phyloP scores from a whole-genome alignment of 352 stramenopile genomes.

The Phytopythium boreale region DNA sequence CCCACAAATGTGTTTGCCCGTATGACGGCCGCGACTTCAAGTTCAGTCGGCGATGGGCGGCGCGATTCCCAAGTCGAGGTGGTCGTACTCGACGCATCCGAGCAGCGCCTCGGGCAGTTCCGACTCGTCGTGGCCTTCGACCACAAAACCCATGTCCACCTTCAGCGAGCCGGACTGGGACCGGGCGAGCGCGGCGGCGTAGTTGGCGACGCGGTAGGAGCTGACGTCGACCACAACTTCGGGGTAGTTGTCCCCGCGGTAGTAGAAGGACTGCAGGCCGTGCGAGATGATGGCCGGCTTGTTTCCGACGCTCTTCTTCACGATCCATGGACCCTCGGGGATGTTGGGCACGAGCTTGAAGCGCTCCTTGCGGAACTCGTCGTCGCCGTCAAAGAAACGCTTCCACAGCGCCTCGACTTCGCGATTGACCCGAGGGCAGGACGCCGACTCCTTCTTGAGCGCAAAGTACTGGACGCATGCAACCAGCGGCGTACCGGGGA shows the following conservation, averaged over 20 bases:
- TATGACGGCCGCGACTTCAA: not conserved
- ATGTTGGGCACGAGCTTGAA: constrained; percentile 82
- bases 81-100: constrained; percentile 74
- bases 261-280: constrained; percentile 61
- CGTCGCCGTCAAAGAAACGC: constrained; percentile 56
- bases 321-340: constrained; percentile 74
- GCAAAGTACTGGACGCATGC: constrained; percentile 79
- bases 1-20: not conserved
- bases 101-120: constrained; percentile 83
- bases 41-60: constrained; percentile 28
- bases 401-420: constrained; percentile 55
- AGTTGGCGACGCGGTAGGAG: constrained; percentile 69
- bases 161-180: constrained; percentile 61
- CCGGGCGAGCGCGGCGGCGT: constrained; percentile 74
- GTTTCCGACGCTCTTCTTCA: constrained; percentile 74
- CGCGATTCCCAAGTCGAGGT: constrained; percentile 60
- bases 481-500: constrained; percentile 63
- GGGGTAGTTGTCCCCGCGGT: constrained; percentile 54
- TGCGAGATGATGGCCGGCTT: constrained; percentile 80
- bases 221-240: constrained; percentile 78
- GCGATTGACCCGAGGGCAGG: constrained; percentile 8
- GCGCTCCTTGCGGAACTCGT: constrained; percentile 63
- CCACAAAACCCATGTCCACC: constrained; percentile 78
- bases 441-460: constrained; percentile 27
- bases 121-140: constrained; percentile 61